These are phyloP conservation scores for Hymenoscyphus albidus DNA, from an alignment of 2,329 filamentous ascomycete species.

Conservation along the genomic window DNA sequence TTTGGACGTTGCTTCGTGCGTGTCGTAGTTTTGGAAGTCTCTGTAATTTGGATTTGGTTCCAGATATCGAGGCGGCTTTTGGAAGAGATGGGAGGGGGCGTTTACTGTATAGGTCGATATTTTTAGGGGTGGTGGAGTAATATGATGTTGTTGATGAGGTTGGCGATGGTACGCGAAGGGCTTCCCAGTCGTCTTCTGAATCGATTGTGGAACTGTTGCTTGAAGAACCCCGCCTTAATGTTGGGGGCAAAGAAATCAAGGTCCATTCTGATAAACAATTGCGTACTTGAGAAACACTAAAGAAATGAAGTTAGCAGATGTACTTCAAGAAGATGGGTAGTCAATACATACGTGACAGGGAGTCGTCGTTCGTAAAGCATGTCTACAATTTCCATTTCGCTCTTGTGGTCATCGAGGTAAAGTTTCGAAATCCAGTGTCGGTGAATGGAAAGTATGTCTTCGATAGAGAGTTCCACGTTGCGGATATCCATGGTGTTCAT, in stretches of 20 bases:
- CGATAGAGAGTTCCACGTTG: slow-evolving; percentile 21
- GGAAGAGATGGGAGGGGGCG: slow-evolving; percentile 21
- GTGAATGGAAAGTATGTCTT: slow-evolving; percentile 25
- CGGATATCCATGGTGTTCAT: slow-evolving; percentile 20
- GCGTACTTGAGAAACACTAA: slow-evolving; percentile 23
- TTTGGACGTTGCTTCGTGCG: background rate
- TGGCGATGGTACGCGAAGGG: slow-evolving; percentile 10
- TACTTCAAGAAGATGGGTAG: background rate
- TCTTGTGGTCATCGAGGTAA: slow-evolving; percentile 24
- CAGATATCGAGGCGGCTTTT: background rate
- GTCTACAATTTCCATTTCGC: slow-evolving; percentile 23
- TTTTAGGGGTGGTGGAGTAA: slow-evolving; percentile 15
- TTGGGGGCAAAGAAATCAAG: slow-evolving; percentile 10
- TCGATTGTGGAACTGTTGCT: slow-evolving; percentile 1
- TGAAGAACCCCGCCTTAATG: slow-evolving; percentile 9
- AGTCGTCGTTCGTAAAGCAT: slow-evolving; percentile 19
- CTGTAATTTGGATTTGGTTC: background rate
- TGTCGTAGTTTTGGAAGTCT: slow-evolving; percentile 3
- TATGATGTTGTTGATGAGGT: slow-evolving; percentile 10
- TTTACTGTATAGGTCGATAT: slow-evolving; percentile 16
- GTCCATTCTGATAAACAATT: slow-evolving; percentile 22
- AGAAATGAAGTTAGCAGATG: slow-evolving; percentile 9
- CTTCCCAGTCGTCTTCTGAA: slow-evolving; percentile 13
- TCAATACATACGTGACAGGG: slow-evolving; percentile 20
- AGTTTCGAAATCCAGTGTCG: slow-evolving; percentile 23